phyloP scores from a whole-genome alignment of 305 asterid species.

The Fraxinus greggii region DNA sequence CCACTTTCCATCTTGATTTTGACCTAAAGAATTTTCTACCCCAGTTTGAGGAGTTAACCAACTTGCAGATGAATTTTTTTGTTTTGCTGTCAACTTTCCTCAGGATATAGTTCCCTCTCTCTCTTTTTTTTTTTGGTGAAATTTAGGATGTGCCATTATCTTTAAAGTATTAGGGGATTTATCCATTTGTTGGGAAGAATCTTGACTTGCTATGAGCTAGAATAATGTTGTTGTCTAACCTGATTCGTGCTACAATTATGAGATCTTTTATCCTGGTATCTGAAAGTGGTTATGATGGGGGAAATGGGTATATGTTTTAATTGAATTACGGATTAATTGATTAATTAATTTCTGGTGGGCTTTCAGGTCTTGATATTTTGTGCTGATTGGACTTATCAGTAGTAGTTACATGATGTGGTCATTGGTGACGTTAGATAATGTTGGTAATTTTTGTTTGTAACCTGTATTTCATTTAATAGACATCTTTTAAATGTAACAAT shows the following conservation, averaged over 20 bases:
- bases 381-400: neutral
- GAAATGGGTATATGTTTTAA: neutral
- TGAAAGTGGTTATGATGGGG: neutral
- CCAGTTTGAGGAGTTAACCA: neutral
- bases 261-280: neutral
- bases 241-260: neutral
- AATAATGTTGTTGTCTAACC: neutral
- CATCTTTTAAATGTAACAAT: neutral
- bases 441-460: neutral
- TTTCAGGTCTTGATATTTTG: neutral
- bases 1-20: neutral
- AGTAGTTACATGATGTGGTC: neutral
- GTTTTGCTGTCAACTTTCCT: neutral
- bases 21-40: neutral
- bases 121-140: neutral
- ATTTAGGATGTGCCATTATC: neutral
- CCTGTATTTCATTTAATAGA: neutral
- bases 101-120: neutral
- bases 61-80: neutral
- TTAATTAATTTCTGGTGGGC: neutral
- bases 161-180: neutral
- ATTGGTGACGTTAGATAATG: neutral
- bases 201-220: neutral
- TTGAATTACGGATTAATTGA: neutral
- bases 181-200: neutral